Conservation (phyloP, 192 early-diverging fungal species). For the Piromyces sp. region DNA sequence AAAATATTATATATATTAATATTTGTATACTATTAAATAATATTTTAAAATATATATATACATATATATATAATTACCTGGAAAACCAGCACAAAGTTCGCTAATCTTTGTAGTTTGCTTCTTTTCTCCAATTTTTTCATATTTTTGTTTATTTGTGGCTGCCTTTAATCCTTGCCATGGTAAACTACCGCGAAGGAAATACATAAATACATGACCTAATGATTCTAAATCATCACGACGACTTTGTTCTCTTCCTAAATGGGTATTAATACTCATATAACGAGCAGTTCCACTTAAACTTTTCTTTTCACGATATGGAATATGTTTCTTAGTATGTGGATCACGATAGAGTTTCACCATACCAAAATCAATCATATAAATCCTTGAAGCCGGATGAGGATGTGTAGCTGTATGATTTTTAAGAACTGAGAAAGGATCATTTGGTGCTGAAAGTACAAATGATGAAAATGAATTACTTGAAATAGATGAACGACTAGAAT, state of each 20-base stretch:
- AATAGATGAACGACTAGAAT: background rate
- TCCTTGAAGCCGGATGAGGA: slow-evolving; percentile 33
- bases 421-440: slow-evolving; percentile 23
- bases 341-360: background rate
- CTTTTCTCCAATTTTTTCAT: slow-evolving; percentile 56
- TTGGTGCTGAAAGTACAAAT: background rate
- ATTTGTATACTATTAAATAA: too few species aligned
- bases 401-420: slow-evolving; percentile 31
- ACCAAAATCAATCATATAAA: slow-evolving; percentile 75
- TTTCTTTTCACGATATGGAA: background rate
- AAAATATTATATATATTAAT: background rate
- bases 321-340: background rate
- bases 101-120: slow-evolving; percentile 78
- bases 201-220: background rate
- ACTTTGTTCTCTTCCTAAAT: background rate
- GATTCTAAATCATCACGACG: background rate
- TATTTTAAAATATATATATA: too few species aligned
- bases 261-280: background rate
- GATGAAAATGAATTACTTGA: background rate
- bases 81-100: slow-evolving; percentile 79
- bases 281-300: background rate
- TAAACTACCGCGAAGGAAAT: background rate
- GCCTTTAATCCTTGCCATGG: background rate
- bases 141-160: background rate
- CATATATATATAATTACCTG: slow-evolving; percentile 25